Evolutionary conservation across 495 filamentous ascomycete species (phyloP), one percentile per base, ranked within the genome.

Genomic region (Peziza echinospora): DNA sequence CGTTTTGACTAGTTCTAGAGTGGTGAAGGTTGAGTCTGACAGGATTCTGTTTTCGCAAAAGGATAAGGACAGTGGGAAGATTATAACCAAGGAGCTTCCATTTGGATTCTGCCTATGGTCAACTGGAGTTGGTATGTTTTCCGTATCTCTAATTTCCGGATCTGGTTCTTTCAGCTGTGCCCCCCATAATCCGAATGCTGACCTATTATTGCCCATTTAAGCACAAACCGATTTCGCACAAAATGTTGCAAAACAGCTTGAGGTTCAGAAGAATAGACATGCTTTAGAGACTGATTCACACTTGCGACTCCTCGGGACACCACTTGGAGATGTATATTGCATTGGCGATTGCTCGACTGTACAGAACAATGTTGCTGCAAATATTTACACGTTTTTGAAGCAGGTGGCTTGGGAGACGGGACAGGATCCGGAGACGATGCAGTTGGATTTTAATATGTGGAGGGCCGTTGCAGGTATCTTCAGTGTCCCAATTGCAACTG

Each of bases 31-130:
- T 16, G 71, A 71, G 47, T 62, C 71, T 2, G 84, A 94, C 56
- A 76, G 70, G 51, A 87, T 99, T 41, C 60, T 94, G 16, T 96
- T 92, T 67, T 78, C 76, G 3, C 87, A 99, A 61, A 73, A 80
- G 47, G 65, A 65, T 48, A 16, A 10, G n/a, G 73, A 80, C 28
- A 64, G 81, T 47, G 84, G 84, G 26, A 71, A 78, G 44, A 65
- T 73, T 2, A 54, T 93, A 26, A 78, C 76, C 21, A 99, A 96
- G 60, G 86, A 96, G 49, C 76, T 99, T 3, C 91, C 91, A 0
- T 91, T 83, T 68, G 87, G 81, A 42, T 93, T 99, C 64, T 96
- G 89, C 55, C 68, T 99, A 5, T 99, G 91, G 91, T 96, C 89
- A 0, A 99, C 91, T 1, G 91, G 91, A 47, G 87, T 99, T 34